Conservation (phyloP, 306 rosid species). For the Prunus kanzakura region DNA sequence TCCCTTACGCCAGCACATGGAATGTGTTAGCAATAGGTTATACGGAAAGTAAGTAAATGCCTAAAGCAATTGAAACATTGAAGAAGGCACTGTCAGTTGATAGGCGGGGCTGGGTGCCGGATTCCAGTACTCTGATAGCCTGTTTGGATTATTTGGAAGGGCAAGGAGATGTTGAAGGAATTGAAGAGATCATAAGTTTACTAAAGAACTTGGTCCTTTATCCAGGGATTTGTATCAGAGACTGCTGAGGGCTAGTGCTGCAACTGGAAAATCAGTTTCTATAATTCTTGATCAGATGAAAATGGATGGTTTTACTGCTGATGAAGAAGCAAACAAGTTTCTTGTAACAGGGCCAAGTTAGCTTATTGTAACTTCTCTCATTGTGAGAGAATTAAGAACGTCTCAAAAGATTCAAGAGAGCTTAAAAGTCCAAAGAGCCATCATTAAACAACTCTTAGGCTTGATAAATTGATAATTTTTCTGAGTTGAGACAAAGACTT, state of each 20-base stretch:
- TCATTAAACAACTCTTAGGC: neutral
- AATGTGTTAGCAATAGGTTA: constrained; percentile 35
- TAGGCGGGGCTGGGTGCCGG: constrained; percentile 33
- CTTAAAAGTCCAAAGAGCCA: neutral
- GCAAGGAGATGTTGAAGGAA: constrained; percentile 24
- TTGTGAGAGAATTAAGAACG: neutral
- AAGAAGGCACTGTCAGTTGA: constrained; percentile 30
- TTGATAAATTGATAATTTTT: too few relatives aligned
- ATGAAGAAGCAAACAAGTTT: constrained; percentile 12
- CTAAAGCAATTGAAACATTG: constrained; percentile 29
- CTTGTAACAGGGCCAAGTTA: constrained; percentile 11
- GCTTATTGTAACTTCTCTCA: neutral
- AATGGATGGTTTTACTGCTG: constrained; percentile 17
- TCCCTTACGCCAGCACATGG: constrained; percentile 31
- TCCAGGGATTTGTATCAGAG: constrained; percentile 15
- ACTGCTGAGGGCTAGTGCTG: constrained; percentile 26
- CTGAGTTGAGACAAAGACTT: too few relatives aligned
- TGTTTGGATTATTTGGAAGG: constrained; percentile 37
- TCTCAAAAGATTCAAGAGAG: neutral
- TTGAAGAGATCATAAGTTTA: constrained; percentile 24
- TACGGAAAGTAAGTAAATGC: constrained; percentile 13
- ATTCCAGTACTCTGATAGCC: constrained; percentile 4
- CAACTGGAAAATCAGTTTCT: constrained; percentile 22
- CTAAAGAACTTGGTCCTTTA: constrained; percentile 7
- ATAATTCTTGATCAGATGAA: constrained; percentile 15